These are phyloP conservation scores for Leavenworthia alabamica DNA, from an alignment of 345 rosid species.

Conservation along the genomic window DNA sequence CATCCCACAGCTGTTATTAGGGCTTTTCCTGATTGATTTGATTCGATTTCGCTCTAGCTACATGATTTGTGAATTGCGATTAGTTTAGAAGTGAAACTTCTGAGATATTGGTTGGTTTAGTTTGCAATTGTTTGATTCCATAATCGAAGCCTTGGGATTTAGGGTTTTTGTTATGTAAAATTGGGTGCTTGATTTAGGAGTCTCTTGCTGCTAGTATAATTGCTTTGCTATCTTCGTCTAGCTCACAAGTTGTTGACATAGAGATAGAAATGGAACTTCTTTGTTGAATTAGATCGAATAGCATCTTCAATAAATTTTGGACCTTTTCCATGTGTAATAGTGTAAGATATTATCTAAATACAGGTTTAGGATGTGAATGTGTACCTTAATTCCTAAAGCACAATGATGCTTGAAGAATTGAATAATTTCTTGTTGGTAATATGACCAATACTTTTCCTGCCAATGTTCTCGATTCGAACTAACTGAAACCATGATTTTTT, in stretches of 20 bases:
- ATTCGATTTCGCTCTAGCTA: not conserved
- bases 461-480: not conserved
- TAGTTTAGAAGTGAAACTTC: not conserved
- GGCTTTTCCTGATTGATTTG: not conserved
- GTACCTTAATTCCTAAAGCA: not conserved
- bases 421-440: not conserved
- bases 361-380: not conserved
- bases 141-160: not conserved
- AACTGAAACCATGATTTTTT: not conserved
- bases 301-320: not conserved
- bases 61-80: not conserved
- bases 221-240: not conserved
- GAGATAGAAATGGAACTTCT: not conserved
- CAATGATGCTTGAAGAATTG: not conserved
- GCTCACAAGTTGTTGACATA: not conserved
- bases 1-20: not conserved
- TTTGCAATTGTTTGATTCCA: not conserved
- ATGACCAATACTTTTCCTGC: not conserved
- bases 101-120: not conserved
- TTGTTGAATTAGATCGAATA: not conserved
- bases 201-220: not conserved
- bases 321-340: not conserved
- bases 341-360: not conserved
- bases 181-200: not conserved
- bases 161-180: not conserved